Conservation (phyloP, 495 filamentous ascomycete species). For the Acidomyces sp. region DNA sequence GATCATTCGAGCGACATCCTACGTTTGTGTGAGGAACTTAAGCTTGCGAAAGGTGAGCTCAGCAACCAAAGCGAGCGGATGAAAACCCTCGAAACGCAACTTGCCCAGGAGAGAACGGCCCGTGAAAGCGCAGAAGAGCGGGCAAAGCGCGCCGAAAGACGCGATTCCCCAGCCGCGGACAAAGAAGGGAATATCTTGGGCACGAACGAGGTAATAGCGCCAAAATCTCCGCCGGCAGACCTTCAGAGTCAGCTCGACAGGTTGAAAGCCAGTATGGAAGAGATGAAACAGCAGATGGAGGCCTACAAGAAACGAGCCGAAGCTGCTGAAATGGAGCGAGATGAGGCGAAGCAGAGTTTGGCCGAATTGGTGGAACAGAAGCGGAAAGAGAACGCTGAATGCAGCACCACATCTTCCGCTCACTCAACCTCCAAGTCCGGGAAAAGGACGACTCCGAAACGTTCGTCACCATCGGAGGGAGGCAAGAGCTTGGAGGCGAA, state of each 20-base stretch:
- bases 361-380: slow-evolving; percentile 82
- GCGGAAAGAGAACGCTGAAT: slow-evolving; percentile 48
- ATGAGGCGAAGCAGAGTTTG: slow-evolving; percentile 53
- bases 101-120: slow-evolving; percentile 67
- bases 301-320: slow-evolving; percentile 64
- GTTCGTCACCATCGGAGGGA: not conserved
- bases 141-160: slow-evolving; percentile 50
- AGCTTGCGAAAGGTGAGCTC: slow-evolving; percentile 65
- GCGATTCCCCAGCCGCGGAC: slow-evolving; percentile 17
- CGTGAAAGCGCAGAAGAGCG: slow-evolving; percentile 72
- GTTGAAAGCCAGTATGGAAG: slow-evolving; percentile 72
- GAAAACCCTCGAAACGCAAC: slow-evolving; percentile 64
- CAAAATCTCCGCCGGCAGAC: slow-evolving; percentile 19
- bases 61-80: slow-evolving; percentile 65
- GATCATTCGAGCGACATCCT: slow-evolving; percentile 58
- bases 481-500: slow-evolving; percentile 4
- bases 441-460: slow-evolving; percentile 2
- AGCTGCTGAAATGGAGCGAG: slow-evolving; percentile 61
- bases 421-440: not conserved
- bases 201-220: not conserved
- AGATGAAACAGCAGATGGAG: slow-evolving; percentile 68
- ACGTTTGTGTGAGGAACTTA: slow-evolving; percentile 68
- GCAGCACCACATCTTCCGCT: slow-evolving; percentile 5
- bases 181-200: not conserved
- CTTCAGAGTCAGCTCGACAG: slow-evolving; percentile 64